A percentile compares a stretch with the other conserved stretches of the same genome.
These are phyloP conservation scores for Neofusicoccum kwambonambiense DNA, from an alignment of 2,329 filamentous ascomycete species.

Conservation along the genomic window DNA sequence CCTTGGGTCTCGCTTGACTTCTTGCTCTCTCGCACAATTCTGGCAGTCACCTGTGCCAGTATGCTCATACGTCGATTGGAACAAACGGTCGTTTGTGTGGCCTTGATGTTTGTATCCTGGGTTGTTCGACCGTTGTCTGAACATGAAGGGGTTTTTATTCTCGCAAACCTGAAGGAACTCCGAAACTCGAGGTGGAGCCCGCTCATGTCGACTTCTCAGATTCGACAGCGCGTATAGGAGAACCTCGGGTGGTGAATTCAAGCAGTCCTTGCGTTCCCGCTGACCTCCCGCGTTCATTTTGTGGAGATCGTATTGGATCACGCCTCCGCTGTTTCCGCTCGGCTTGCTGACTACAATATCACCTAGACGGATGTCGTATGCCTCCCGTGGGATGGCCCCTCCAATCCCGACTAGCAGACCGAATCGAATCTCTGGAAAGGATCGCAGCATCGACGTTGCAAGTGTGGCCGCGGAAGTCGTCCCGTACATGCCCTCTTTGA, in stretches of 20 bases:
- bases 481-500: background rate
- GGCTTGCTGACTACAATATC: background rate
- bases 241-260: constrained; percentile 5
- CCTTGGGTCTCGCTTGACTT: too few relatives aligned
- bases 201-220: background rate
- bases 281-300: background rate
- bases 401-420: background rate
- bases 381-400: background rate
- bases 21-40: too few relatives aligned
- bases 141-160: background rate
- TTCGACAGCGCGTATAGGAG: background rate
- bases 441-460: background rate
- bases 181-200: background rate
- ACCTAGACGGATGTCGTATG: background rate
- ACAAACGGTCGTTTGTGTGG: too few relatives aligned
- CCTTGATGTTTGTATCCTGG: too few relatives aligned
- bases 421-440: background rate
- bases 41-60: too few relatives aligned
- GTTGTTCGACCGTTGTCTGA: too few relatives aligned
- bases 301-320: background rate
- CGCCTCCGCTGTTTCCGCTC: background rate
- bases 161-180: background rate
- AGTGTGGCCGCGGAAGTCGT: background rate
- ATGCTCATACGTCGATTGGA: background rate
- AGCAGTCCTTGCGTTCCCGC: background rate